Conservation (phyloP, 176 grass and related monocot genomes). For the Poa pratensis region DNA sequence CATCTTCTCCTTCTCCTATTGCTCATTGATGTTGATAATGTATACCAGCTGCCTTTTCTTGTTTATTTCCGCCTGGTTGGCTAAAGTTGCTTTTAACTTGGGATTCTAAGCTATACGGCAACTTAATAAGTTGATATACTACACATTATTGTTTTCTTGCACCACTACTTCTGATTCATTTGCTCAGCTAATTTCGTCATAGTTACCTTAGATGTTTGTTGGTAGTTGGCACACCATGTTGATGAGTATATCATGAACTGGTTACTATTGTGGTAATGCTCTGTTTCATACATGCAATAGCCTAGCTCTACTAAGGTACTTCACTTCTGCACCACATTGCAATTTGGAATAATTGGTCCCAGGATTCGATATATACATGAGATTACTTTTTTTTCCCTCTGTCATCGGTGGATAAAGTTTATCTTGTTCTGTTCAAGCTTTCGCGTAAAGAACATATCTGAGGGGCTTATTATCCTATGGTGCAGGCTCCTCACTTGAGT, state of each 20-base stretch:
- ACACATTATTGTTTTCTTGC: constrained; percentile 3
- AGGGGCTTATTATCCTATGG: constrained; percentile 41
- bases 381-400: constrained; percentile 26
- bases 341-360: background rate
- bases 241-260: constrained; percentile 2
- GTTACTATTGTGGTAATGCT: constrained; percentile 8
- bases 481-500: constrained; percentile 58
- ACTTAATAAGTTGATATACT: background rate
- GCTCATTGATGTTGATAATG: constrained; percentile 21
- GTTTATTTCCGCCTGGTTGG: background rate
- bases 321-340: background rate
- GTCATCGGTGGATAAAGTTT: constrained; percentile 17
- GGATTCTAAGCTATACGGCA: background rate
- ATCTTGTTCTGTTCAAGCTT: constrained; percentile 4
- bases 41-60: constrained; percentile 7
- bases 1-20: background rate
- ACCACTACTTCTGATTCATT: constrained; percentile 2
- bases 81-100: constrained; percentile 15
- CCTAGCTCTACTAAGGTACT: constrained; percentile 10
- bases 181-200: constrained; percentile 12
- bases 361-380: constrained; percentile 24
- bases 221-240: constrained; percentile 15
- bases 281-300: constrained; percentile 3
- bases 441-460: constrained; percentile 20
- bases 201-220: constrained; percentile 13